Percentiles rank a stretch among this genome's conserved stretches.
phyloP scores from a whole-genome alignment of 139 green algal genomes.

The Picochlorum sp. region DNA sequence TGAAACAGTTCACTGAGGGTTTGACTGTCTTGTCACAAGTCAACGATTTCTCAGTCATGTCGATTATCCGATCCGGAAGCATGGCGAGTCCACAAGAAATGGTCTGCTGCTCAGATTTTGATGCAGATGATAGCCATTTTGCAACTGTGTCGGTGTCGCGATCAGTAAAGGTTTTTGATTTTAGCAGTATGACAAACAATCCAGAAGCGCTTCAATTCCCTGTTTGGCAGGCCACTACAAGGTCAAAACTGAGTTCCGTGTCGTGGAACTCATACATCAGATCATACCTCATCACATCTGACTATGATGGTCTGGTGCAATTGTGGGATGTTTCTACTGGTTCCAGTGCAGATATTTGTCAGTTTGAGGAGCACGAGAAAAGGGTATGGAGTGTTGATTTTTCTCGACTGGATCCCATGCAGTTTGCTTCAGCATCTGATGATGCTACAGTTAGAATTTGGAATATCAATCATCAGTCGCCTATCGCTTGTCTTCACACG shows the following conservation, averaged over 20 bases:
- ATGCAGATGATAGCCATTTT: constrained; percentile 80
- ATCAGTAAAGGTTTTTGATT: constrained; percentile 57
- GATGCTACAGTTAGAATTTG: constrained; percentile 58
- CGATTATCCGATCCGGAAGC: constrained; percentile 34
- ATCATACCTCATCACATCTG: constrained; percentile 39
- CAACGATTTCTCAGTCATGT: constrained; percentile 22
- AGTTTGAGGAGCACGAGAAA: constrained; percentile 56
- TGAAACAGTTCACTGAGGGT: constrained; percentile 36
- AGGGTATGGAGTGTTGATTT: constrained; percentile 66
- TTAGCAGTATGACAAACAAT: constrained; percentile 26
- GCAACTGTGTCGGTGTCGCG: constrained; percentile 71
- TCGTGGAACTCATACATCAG: constrained; percentile 73
- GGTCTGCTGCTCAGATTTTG: constrained; percentile 52
- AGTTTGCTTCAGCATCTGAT: constrained; percentile 45
- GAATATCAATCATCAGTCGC: constrained; percentile 38
- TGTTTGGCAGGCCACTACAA: constrained; percentile 17
- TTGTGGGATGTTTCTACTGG: constrained; percentile 49
- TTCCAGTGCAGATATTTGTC: constrained; percentile 5
- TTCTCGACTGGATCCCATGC: constrained; percentile 43
- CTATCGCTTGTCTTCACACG: constrained; percentile 37
- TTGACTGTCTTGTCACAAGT: constrained; percentile 33
- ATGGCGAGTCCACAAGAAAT: constrained; percentile 67
- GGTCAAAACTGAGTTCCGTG: constrained; percentile 56
- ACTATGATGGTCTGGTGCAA: constrained; percentile 53
- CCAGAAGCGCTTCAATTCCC: constrained; percentile 45